Evolutionary conservation across 352 stramenopile species (phyloP), one percentile per base, ranked within the genome.

Genomic region (Pythium aristosporum): DNA sequence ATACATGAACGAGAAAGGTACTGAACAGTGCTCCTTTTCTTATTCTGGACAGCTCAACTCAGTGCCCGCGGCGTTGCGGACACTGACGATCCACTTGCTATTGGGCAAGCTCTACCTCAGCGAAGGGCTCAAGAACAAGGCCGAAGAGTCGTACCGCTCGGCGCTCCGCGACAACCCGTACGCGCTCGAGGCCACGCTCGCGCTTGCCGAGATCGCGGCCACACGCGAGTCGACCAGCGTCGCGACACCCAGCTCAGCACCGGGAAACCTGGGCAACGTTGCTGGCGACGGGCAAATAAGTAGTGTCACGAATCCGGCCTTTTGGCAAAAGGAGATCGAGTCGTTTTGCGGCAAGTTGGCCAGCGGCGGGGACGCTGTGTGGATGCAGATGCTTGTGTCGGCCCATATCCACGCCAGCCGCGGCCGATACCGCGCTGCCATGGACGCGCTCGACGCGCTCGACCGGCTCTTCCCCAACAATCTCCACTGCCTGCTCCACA

Each of bases 171-270:
- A 82, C 41, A 92, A 91, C 55, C 84, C 86, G 34, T 94, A 92
- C 47, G 86, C 86, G 20, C 56, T 94, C 20, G 86, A 94, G 69
- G 86, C 86, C n/a, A 74, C 79, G n/a, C 42, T 94, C 55, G 80
- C 79, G 12, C 74, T 92, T 3, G 75, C 83, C 0, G 72, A 91
- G 32, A 65, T 92, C n/a, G 63, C 75, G 9, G 68, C 68, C 20
- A 69, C 73, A 25, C 85, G 80, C 50, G 76, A 85, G 63, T 63
- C 67, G 7, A 67, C 67, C 2, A 68, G 30, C 23, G 54, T 58
- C 46, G 44, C 58, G 16, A 61, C 60, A 13, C 48, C 52, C 11
- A 51, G 47, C 46, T n/a, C 58, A 20, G 54, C 60, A 15, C 34
- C 57, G 2, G 39, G 47, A 4, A 46, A 25, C 9, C 61, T 36